Percentiles rank a stretch among this genome's conserved stretches.
Conservation (phyloP, 2,329 filamentous ascomycete species). For the Alternaria triticimaculans region DNA sequence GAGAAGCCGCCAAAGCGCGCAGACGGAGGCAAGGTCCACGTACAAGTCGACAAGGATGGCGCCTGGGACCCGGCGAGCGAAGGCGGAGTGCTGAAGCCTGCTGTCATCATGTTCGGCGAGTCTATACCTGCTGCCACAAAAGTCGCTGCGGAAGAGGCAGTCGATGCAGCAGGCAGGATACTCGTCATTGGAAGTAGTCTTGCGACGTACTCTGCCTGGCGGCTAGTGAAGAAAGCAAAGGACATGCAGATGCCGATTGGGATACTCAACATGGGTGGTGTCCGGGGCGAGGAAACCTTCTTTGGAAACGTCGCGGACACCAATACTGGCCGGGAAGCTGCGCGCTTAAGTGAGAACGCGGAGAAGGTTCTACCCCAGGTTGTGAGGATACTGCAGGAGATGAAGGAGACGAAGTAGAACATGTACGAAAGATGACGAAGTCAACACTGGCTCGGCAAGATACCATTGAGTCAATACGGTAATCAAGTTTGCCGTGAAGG, state of each 20-base stretch:
- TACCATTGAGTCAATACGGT: neutral
- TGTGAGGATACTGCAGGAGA: constrained; percentile 32
- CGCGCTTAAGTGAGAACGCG: constrained; percentile 51
- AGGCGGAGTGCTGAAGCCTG: constrained; percentile 87
- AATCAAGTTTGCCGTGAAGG: constrained; percentile 1
- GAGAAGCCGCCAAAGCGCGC: constrained; percentile 65
- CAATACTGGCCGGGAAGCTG: constrained; percentile 46
- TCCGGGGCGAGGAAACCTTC: constrained; percentile 78
- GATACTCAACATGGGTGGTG: constrained; percentile 85
- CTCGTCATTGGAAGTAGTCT: constrained; percentile 87
- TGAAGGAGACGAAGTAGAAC: constrained; percentile 4
- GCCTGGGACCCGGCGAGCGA: constrained; percentile 65
- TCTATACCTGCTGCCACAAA: constrained; percentile 76
- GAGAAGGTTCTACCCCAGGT: constrained; percentile 47
- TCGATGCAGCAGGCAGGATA: constrained; percentile 75
- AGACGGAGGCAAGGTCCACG: constrained; percentile 58
- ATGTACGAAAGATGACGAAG: neutral
- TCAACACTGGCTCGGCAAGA: neutral
- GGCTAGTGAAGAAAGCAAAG: constrained; percentile 81
- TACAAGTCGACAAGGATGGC: constrained; percentile 79
- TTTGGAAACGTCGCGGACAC: constrained; percentile 63
- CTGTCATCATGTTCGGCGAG: constrained; percentile 96
- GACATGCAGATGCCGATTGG: constrained; percentile 85
- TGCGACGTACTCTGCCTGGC: constrained; percentile 94
- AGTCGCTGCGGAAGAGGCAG: constrained; percentile 75